Conservation (phyloP, 176 grass and related monocot genomes). For the Alopecurus myosuroides region DNA sequence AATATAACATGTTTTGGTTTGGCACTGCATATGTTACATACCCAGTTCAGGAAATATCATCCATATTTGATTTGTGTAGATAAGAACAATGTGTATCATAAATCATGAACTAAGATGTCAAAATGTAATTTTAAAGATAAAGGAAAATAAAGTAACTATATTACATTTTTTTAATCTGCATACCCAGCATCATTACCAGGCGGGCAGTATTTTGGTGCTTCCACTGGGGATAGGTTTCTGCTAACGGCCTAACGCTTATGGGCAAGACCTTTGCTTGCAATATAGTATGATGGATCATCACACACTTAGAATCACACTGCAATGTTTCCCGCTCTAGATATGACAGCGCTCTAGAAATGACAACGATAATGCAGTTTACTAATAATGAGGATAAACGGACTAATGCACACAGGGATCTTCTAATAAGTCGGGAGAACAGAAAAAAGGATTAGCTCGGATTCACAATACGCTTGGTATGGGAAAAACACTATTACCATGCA, state of each 20-base stretch:
- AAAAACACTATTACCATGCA: not conserved
- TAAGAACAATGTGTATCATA: not conserved
- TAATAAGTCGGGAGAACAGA: not conserved
- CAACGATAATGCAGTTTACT: not conserved
- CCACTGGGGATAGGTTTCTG: not conserved
- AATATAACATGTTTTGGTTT: not conserved
- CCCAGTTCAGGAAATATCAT: not conserved
- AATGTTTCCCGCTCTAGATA: not conserved
- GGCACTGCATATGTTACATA: not conserved
- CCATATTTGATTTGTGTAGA: not conserved
- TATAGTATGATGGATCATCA: not conserved
- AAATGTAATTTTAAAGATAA: not conserved
- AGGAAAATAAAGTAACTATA: not conserved
- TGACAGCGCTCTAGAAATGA: not conserved
- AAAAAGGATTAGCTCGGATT: not conserved
- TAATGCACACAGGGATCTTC: not conserved
- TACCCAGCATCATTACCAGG: not conserved
- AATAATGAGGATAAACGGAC: not conserved
- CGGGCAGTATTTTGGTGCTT: not conserved
- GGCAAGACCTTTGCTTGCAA: not conserved
- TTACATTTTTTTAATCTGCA: not conserved
- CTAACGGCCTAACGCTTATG: not conserved
- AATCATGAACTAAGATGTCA: not conserved
- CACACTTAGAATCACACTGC: not conserved
- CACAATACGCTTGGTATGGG: not conserved